phyloP scores from a whole-genome alignment of 2,329 filamentous ascomycete species.

The Leptographium wingfieldii region DNA sequence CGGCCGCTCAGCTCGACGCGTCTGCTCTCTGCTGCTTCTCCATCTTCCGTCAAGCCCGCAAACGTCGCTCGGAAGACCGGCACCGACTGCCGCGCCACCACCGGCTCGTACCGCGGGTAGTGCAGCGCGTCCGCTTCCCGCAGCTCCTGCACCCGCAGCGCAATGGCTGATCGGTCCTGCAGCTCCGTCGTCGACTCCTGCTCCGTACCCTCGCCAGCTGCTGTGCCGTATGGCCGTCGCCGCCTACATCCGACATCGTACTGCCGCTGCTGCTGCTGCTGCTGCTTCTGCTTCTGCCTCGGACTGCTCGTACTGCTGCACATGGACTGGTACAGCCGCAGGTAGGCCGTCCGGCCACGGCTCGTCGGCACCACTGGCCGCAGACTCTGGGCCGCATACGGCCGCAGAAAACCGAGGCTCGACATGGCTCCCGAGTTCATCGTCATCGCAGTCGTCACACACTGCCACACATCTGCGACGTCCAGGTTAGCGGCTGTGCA shows the following conservation, averaged over 20 bases:
- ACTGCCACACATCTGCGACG: neutral
- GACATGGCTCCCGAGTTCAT: slow-evolving; percentile 7
- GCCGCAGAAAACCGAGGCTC: slow-evolving; percentile 41
- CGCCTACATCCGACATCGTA: neutral
- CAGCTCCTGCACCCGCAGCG: slow-evolving; percentile 38
- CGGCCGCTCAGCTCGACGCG: slow-evolving; percentile 39
- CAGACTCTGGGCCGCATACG: slow-evolving; percentile 34
- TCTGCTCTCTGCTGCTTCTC: neutral
- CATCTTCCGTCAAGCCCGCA: neutral
- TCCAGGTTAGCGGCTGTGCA: neutral
- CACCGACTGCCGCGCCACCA: slow-evolving; percentile 3
- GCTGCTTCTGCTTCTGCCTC: no score
- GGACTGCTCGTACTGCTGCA: neutral
- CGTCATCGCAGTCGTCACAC: neutral
- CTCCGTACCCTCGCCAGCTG: neutral
- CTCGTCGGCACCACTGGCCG: slow-evolving; percentile 6
- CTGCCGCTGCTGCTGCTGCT: neutral
- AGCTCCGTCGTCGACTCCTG: neutral
- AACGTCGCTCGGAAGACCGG: slow-evolving; percentile 6
- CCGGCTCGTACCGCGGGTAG: slow-evolving; percentile 36
- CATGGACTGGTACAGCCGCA: slow-evolving; percentile 32
- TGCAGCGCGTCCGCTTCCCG: slow-evolving; percentile 31
- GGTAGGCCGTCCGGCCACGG: slow-evolving; percentile 26
- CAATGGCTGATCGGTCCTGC: slow-evolving; percentile 12
- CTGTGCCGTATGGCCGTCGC: neutral